phyloP scores from a whole-genome alignment of 257 asterid genomes.

The Rubia yunnanensis region DNA sequence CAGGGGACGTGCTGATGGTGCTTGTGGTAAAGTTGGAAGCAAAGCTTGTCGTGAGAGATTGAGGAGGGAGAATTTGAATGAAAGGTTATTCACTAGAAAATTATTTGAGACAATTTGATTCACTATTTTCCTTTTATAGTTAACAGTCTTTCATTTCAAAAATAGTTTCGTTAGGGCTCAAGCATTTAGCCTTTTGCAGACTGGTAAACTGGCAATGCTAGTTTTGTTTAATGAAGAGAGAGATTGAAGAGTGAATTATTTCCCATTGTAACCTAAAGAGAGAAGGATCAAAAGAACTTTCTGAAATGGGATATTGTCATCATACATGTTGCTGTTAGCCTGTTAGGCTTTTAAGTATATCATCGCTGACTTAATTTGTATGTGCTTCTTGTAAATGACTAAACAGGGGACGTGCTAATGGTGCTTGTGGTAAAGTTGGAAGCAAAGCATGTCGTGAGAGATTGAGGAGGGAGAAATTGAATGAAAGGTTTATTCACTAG shows the following conservation, averaged over 20 bases:
- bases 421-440: slow-evolving; percentile 44
- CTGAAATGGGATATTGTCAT: background rate
- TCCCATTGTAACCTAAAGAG: background rate
- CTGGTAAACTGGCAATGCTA: background rate
- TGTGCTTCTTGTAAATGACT: slow-evolving; percentile 11
- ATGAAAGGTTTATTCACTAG: slow-evolving; percentile 42
- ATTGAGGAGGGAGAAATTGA: slow-evolving; percentile 74
- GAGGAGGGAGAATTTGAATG: slow-evolving; percentile 79
- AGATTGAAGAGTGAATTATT: background rate
- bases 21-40: slow-evolving; percentile 44
- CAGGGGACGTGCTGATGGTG: slow-evolving; percentile 58
- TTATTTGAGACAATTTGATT: background rate
- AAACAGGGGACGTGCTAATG: slow-evolving; percentile 54
- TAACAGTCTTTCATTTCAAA: background rate
- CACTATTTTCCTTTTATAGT: background rate
- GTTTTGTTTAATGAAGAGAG: no score
- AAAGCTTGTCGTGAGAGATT: slow-evolving; percentile 89
- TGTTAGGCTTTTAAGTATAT: background rate
- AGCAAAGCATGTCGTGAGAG: slow-evolving; percentile 88
- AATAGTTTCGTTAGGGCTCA: background rate
- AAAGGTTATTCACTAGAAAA: slow-evolving; percentile 30
- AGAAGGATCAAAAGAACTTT: slow-evolving; percentile 1
- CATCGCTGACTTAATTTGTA: background rate
- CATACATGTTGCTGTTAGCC: background rate
- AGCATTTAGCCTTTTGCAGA: background rate